phyloP scores from a whole-genome alignment of 768 basidiomycete species.

The Lentinula detonsa region DNA sequence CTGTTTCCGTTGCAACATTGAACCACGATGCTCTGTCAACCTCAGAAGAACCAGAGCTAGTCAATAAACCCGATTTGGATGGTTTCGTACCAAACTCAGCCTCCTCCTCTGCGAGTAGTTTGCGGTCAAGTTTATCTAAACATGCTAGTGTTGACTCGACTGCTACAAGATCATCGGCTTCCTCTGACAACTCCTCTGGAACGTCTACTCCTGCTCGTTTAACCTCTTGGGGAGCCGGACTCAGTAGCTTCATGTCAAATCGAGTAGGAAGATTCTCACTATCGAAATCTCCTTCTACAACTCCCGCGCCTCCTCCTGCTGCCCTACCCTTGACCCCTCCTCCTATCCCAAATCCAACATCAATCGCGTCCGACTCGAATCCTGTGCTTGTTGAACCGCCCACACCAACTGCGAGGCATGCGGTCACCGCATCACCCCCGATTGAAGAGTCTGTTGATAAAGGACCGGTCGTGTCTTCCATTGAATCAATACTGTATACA shows the following conservation, averaged over 20 bases:
- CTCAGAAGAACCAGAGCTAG: slow-evolving; percentile 6
- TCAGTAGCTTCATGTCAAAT: slow-evolving; percentile 8
- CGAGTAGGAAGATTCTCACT: slow-evolving; percentile 8
- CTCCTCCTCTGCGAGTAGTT: not conserved
- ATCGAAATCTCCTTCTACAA: slow-evolving; percentile 1
- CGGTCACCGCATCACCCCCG: not conserved
- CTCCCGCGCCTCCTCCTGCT: not conserved
- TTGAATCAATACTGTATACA: not conserved
- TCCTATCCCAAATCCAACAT: slow-evolving; percentile 7
- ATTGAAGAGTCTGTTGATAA: not conserved
- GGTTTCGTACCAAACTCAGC: not conserved
- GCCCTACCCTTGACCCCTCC: slow-evolving; percentile 12
- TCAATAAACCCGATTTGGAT: slow-evolving; percentile 9
- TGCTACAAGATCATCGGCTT: not conserved
- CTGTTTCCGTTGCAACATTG: not conserved
- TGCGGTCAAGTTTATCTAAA: not conserved
- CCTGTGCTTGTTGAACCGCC: not conserved
- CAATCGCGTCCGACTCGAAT: not conserved
- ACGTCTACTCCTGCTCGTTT: not conserved
- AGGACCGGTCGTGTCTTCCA: not conserved
- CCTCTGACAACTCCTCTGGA: not conserved
- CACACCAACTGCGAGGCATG: not conserved
- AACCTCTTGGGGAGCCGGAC: slow-evolving; percentile 6
- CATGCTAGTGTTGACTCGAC: not conserved
- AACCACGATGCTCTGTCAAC: not conserved